Conservation (phyloP, 495 filamentous ascomycete genomes). For the Wilcoxina mikolae region DNA sequence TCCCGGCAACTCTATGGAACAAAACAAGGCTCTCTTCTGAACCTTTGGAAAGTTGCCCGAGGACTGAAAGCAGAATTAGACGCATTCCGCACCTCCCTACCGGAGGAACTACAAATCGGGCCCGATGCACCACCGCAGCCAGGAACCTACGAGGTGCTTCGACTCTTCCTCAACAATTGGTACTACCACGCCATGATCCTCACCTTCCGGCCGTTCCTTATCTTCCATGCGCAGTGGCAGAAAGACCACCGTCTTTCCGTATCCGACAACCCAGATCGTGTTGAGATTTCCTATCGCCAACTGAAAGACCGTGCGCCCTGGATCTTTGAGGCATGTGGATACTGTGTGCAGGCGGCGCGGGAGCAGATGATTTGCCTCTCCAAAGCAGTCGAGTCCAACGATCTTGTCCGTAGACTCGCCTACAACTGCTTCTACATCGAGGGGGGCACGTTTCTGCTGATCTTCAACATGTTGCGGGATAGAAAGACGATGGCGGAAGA, state of each 20-base stretch:
- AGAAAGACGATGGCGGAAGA: background rate
- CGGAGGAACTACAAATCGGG: background rate
- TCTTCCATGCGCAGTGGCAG: conserved; percentile 6
- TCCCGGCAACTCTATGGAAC: background rate
- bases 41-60: background rate
- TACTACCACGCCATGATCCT: conserved; percentile 4
- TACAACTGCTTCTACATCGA: conserved; percentile 5
- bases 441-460: conserved; percentile 1
- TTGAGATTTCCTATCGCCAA: background rate
- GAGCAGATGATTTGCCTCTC: background rate
- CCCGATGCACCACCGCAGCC: background rate
- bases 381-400: background rate
- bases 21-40: background rate
- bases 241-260: background rate
- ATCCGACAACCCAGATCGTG: background rate
- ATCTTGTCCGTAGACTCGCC: background rate
- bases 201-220: conserved; percentile 6
- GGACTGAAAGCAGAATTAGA: background rate
- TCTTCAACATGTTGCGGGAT: conserved; percentile 8
- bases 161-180: conserved; percentile 8
- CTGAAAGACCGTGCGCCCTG: background rate
- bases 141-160: background rate
- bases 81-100: conserved; percentile 1
- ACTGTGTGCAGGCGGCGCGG: background rate
- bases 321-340: background rate